Conservation (phyloP, 2,329 filamentous ascomycete species). For the Aspergillus sp. region DNA sequence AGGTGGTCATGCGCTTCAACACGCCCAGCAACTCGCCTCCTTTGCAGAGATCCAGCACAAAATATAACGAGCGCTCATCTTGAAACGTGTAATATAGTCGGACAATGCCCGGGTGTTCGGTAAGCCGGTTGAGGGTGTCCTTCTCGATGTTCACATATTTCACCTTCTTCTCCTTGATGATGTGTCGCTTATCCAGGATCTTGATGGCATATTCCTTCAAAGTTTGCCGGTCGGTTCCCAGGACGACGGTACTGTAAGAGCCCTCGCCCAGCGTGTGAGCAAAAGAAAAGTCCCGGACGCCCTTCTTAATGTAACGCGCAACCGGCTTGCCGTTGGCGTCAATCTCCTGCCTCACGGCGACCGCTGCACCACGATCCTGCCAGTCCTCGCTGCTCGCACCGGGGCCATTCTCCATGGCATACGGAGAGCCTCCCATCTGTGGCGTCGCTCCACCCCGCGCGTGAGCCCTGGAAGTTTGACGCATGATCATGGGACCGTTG, state of each 20-base stretch:
- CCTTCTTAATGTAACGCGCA: constrained; percentile 87
- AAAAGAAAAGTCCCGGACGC: constrained; percentile 95
- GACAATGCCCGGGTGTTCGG: constrained; percentile 94
- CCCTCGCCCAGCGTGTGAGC: constrained; percentile 88
- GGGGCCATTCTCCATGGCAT: constrained; percentile 59
- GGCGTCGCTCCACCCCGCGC: constrained; percentile 47
- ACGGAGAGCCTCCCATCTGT: constrained; percentile 48
- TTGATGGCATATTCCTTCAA: constrained; percentile 97
- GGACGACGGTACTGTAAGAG: constrained; percentile 93
- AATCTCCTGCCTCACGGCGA: constrained; percentile 76
- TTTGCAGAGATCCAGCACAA: constrained; percentile 89
- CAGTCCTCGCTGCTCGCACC: constrained; percentile 80
- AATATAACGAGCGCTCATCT: constrained; percentile 93
- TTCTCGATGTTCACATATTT: constrained; percentile 99
- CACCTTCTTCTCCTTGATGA: constrained; percentile 99
- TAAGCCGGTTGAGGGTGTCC: constrained; percentile 92
- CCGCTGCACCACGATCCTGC: constrained; percentile 92
- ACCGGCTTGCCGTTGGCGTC: constrained; percentile 83
- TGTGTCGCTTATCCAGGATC: constrained; percentile 95
- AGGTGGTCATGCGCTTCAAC: constrained; percentile 89
- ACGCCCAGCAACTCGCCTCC: constrained; percentile 90
- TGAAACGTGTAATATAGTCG: constrained; percentile 98
- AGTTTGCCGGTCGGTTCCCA: constrained; percentile 90
- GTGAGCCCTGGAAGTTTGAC: constrained; percentile 74
- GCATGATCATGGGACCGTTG: constrained; percentile 68